Evolutionary conservation across 352 stramenopile species (phyloP), one percentile per base, ranked within the genome.

Genomic region (Phytophthora melonis): DNA sequence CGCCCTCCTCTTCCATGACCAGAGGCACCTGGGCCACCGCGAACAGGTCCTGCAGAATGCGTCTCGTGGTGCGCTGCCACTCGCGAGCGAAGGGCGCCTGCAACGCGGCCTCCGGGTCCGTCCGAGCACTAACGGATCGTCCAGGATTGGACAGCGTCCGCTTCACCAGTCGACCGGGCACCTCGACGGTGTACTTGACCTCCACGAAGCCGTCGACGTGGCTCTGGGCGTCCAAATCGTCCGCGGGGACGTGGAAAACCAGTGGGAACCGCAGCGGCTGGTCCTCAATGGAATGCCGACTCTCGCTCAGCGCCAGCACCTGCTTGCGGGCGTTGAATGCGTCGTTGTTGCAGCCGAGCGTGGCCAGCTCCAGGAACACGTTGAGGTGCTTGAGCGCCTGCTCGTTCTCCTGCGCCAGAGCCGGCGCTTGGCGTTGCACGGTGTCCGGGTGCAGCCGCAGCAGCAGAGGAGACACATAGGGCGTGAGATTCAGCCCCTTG

Each of bases 361-460:
- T 55, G 16, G 87, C 87, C 54, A 94, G 73, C 61, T 89, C 83
- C 16, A 94, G 71, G 67, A 93, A 94, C 55, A 86, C 69, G 72
- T 94, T 94, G 59, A 94, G 81, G 58, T 91, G 79, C 72, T 94
- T 94, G n/a, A 94, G 77, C 14, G 87, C 86, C 18, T 87, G 69
- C 70, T 93, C 87, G 54, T 94, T 93, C 65, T 83, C 72, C 19
- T 68, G 68, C n/a, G 83, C 84, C 19, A 89, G 63, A 25, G 57
- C 30, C 1, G 78, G 68, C 3, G 82, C 79, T 49, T 88, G 79
- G 6, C 78, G 82, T 61, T 90, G 82, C 39, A 93, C 70, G 30
- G 76, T 85, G 70, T 94, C 88, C 3, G 88, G 88, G 69, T 94
- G 88, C 59, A 94, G 70, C 10, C 85, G 79, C 41, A 93, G 66